Conservation (phyloP, 371 early-diverging fungal species). For the Actinomucor elegans region DNA sequence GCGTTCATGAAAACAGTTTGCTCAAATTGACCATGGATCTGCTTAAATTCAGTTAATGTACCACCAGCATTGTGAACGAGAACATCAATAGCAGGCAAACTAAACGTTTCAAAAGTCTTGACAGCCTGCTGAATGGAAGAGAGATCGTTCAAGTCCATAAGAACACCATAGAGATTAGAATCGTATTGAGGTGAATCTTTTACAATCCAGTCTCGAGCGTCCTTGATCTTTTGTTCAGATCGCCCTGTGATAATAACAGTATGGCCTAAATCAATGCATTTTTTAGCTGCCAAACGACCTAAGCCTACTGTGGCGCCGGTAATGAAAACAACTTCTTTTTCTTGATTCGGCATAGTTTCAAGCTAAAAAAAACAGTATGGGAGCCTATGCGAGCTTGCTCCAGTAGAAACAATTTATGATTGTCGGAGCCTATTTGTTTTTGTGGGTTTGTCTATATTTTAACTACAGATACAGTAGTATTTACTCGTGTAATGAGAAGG, state of each 20-base stretch:
- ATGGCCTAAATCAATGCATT: conserved; percentile 25
- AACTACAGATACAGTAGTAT: too few species aligned
- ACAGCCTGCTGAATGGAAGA: conserved; percentile 26
- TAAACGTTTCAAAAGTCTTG: conserved; percentile 9
- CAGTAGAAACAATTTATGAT: too few species aligned
- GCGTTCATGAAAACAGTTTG: conserved; percentile 36
- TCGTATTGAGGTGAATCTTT: neutral
- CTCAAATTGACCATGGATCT: conserved; percentile 19
- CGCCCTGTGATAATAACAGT: conserved; percentile 43
- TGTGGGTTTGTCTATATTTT: too few species aligned
- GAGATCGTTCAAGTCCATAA: conserved; percentile 28
- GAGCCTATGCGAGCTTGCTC: too few species aligned
- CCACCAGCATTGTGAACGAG: conserved; percentile 40
- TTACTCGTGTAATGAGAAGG: too few species aligned
- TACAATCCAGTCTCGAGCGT: conserved; percentile 16
- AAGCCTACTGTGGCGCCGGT: conserved; percentile 41
- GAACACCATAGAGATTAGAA: conserved; percentile 12
- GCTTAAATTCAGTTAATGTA: conserved; percentile 4
- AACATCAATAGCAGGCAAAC: conserved; percentile 23
- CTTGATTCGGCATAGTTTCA: neutral
- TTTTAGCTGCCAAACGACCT: conserved; percentile 30
- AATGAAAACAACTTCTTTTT: conserved; percentile 29
- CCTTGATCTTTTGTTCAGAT: conserved; percentile 14
- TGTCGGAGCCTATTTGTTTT: too few species aligned
- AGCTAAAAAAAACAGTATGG: too few species aligned